Conservation (phyloP, 306 rosid genomes). For the Astragalus glycyphyllos region DNA sequence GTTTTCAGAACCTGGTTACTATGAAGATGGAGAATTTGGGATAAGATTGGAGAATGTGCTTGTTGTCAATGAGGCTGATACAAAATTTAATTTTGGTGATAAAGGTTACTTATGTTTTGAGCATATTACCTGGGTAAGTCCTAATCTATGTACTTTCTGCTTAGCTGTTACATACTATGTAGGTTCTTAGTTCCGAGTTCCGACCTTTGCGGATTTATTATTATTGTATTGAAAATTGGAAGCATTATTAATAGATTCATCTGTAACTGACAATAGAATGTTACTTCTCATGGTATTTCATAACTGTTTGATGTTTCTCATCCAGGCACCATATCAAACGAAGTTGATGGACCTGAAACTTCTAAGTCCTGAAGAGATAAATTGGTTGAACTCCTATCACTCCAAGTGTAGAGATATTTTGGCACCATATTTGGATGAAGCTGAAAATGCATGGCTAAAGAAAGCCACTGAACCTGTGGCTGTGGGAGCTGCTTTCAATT, state of each 20-base stretch:
- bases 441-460: conserved; percentile 83
- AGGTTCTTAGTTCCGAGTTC: not conserved
- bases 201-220: not conserved
- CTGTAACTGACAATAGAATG: conserved; percentile 3
- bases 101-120: conserved; percentile 89
- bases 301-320: conserved; percentile 37
- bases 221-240: not conserved
- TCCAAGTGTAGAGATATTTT: conserved; percentile 76
- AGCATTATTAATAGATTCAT: not conserved
- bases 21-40: conserved; percentile 92
- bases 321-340: conserved; percentile 88
- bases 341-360: conserved; percentile 80
- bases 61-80: conserved; percentile 75
- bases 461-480: conserved; percentile 81
- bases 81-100: conserved; percentile 86
- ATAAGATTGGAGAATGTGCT: conserved; percentile 99
- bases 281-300: conserved; percentile 20
- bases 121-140: conserved; percentile 94
- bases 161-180: too few relatives aligned
- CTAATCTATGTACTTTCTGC: not conserved
- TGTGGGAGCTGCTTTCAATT: conserved; percentile 47
- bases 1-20: conserved; percentile 91
- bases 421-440: conserved; percentile 66
- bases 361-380: conserved; percentile 70
- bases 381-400: conserved; percentile 88